phyloP scores from a whole-genome alignment of 2,329 filamentous ascomycete genomes.

The Myriosclerotinia scirpicola region DNA sequence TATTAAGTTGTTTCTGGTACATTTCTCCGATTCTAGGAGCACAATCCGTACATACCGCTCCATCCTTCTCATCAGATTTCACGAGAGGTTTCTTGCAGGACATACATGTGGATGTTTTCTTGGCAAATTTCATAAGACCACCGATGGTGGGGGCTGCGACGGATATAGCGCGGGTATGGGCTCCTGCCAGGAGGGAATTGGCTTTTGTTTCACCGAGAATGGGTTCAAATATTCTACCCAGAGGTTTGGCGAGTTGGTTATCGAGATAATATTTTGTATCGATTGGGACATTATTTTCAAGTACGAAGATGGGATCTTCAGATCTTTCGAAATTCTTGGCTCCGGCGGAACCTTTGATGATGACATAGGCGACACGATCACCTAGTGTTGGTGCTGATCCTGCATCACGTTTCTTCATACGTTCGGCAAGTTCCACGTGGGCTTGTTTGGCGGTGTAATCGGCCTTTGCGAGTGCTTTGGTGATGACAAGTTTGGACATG shows the following conservation, averaged over 20 bases:
- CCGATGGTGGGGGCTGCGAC: constrained; percentile 89
- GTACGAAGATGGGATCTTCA: constrained; percentile 93
- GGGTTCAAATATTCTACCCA: constrained; percentile 94
- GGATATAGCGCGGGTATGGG: constrained; percentile 91
- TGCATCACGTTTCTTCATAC: constrained; percentile 61
- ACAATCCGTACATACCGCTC: constrained; percentile 87
- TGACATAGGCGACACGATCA: constrained; percentile 65
- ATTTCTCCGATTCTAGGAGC: constrained; percentile 83
- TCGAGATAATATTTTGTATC: constrained; percentile 99
- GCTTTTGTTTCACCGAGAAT: constrained; percentile 94
- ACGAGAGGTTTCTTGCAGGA: constrained; percentile 96
- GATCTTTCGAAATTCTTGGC: constrained; percentile 97
- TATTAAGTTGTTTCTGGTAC: constrained; percentile 86
- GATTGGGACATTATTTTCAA: constrained; percentile 96
- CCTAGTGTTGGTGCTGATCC: constrained; percentile 19
- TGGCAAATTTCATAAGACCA: constrained; percentile 96
- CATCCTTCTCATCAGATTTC: constrained; percentile 73
- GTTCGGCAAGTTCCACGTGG: constrained; percentile 89
- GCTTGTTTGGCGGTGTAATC: constrained; percentile 92
- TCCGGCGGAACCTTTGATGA: constrained; percentile 85
- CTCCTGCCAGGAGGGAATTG: constrained; percentile 80
- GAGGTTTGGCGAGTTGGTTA: constrained; percentile 93
- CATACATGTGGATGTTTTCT: constrained; percentile 98
- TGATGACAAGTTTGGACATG: constrained; percentile 99
- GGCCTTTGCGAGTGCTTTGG: constrained; percentile 89